phyloP scores from a whole-genome alignment of 1,284 basidiomycete genomes.

The Pholiota adiposa region DNA sequence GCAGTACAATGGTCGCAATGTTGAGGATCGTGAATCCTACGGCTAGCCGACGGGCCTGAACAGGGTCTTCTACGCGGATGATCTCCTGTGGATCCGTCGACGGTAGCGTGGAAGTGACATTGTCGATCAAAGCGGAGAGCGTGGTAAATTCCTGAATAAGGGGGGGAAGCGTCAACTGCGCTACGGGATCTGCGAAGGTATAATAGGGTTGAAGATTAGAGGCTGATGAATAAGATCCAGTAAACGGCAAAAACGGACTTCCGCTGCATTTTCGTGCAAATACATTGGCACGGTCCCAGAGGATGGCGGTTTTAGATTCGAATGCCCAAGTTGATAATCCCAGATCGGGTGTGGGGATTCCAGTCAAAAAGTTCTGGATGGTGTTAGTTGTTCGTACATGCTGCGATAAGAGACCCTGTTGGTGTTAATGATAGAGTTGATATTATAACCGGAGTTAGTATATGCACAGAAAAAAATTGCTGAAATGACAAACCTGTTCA shows the following conservation, averaged over 20 bases:
- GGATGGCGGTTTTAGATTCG: constrained; percentile 31
- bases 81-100: constrained; percentile 17
- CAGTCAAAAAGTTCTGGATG: constrained; percentile 31
- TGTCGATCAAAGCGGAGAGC: constrained; percentile 19
- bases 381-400: constrained; percentile 29
- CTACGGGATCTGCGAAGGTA: constrained; percentile 6
- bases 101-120: constrained; percentile 8
- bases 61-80: constrained; percentile 14
- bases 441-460: not conserved
- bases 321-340: constrained; percentile 29
- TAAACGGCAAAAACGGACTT: constrained; percentile 19
- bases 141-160: constrained; percentile 23
- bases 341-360: constrained; percentile 23
- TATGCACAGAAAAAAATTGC: not conserved
- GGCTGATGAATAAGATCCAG: not conserved
- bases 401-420: constrained; percentile 29
- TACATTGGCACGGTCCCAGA: constrained; percentile 26
- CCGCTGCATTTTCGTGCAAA: constrained; percentile 22
- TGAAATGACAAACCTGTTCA: constrained; percentile 20
- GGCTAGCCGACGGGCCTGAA: constrained; percentile 19
- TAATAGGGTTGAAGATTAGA: constrained; percentile 2
- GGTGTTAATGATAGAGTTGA: not conserved
- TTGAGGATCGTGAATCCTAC: constrained; percentile 22
- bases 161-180: constrained; percentile 16
- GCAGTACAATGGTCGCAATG: constrained; percentile 23